Conservation (phyloP, 106 monocot genomes). For the Platanthera zijinensis region DNA sequence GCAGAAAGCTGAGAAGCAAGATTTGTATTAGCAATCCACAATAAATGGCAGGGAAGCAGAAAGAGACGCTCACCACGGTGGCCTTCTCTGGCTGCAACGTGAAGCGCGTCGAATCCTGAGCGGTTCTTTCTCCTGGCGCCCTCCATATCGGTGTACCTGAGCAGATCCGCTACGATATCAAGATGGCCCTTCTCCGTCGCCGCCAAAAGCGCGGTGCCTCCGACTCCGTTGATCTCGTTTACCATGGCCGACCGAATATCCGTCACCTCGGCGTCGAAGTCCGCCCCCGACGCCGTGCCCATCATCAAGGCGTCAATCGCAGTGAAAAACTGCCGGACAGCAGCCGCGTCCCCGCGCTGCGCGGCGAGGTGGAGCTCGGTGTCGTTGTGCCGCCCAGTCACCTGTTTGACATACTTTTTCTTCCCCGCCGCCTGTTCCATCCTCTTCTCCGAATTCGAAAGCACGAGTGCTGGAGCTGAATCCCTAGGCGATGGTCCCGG, state of each 20-base stretch:
- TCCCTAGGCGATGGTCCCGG: conserved; percentile 10
- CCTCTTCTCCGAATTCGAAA: conserved; percentile 26
- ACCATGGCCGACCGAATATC: conserved; percentile 20
- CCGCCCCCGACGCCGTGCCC: conserved; percentile 8
- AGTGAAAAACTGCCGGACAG: conserved; percentile 15
- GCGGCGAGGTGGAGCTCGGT: conserved; percentile 36
- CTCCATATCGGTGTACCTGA: conserved; percentile 23
- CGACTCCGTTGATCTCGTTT: conserved; percentile 22
- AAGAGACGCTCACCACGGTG: conserved; percentile 16
- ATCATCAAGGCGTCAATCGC: conserved; percentile 19
- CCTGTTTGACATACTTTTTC: conserved; percentile 36
- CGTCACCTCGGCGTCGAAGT: conserved; percentile 20
- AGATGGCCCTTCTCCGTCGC: conserved; percentile 25
- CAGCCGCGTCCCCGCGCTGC: conserved; percentile 21
- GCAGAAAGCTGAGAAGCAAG: background rate
- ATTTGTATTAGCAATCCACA: background rate
- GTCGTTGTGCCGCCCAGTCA: conserved; percentile 29
- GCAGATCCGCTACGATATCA: conserved; percentile 18
- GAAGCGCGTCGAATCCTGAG: conserved; percentile 27
- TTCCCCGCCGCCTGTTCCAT: conserved; percentile 17
- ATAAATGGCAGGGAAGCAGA: background rate
- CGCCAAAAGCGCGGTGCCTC: conserved; percentile 21
- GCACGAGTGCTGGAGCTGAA: conserved; percentile 20
- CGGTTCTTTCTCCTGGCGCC: conserved; percentile 16
- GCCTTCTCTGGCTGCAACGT: conserved; percentile 16